Conservation (phyloP, 1,139 yeast genomes). For the Geotrichum klebahnii region DNA sequence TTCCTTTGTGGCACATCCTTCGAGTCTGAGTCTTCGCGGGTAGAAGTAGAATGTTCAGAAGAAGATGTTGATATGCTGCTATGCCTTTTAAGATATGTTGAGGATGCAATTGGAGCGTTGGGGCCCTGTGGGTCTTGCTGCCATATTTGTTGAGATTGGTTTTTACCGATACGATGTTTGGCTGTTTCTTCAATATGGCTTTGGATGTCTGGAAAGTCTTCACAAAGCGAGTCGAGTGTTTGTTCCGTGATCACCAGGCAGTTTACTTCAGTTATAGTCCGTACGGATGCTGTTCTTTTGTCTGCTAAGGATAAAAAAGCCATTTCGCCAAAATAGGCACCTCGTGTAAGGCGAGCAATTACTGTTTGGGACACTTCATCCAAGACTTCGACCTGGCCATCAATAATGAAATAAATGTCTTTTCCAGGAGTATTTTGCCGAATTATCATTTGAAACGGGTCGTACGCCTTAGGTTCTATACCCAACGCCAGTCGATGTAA, state of each 20-base stretch:
- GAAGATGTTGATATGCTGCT: slow-evolving; percentile 9
- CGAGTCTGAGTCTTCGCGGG: not conserved
- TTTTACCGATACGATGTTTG: slow-evolving; percentile 51
- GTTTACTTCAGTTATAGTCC: slow-evolving; percentile 58
- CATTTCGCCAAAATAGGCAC: slow-evolving; percentile 74
- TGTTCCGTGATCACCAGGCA: slow-evolving; percentile 56
- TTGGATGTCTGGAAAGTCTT: slow-evolving; percentile 53
- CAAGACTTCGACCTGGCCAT: slow-evolving; percentile 68
- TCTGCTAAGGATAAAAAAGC: slow-evolving; percentile 55
- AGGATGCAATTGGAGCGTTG: not conserved
- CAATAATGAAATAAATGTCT: slow-evolving; percentile 61
- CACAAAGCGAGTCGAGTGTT: slow-evolving; percentile 51
- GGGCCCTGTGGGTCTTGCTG: slow-evolving; percentile 8
- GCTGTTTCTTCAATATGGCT: slow-evolving; percentile 62
- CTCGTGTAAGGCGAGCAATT: slow-evolving; percentile 57
- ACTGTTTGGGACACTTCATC: slow-evolving; percentile 43
- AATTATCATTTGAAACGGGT: slow-evolving; percentile 58
- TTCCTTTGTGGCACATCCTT: slow-evolving; percentile 5
- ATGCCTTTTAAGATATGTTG: slow-evolving; percentile 9
- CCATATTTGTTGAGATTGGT: slow-evolving; percentile 39
- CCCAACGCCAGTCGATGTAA: slow-evolving; percentile 61
- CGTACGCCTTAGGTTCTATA: slow-evolving; percentile 52
- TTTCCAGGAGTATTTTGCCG: slow-evolving; percentile 57
- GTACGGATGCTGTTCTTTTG: slow-evolving; percentile 56
- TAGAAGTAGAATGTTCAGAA: not conserved